phyloP scores from a whole-genome alignment of 768 basidiomycete genomes.

The Suillus subalutaceus region DNA sequence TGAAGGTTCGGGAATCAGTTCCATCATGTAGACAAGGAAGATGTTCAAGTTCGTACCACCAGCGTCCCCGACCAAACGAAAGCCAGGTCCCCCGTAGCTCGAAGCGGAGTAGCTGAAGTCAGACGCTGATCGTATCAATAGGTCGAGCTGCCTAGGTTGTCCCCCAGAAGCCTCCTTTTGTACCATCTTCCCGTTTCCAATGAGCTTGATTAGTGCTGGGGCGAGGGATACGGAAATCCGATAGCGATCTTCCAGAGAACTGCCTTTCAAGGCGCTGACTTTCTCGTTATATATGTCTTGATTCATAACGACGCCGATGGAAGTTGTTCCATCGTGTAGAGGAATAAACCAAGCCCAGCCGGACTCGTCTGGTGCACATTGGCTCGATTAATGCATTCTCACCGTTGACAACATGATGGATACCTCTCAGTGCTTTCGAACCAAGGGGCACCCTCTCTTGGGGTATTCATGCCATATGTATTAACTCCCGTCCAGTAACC shows the following conservation, averaged over 20 bases:
- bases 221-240: slow-evolving; percentile 46
- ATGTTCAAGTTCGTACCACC: slow-evolving; percentile 46
- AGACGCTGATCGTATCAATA: slow-evolving; percentile 49
- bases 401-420: slow-evolving; percentile 14
- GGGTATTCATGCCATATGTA: slow-evolving; percentile 52
- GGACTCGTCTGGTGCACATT: slow-evolving; percentile 51
- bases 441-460: slow-evolving; percentile 61
- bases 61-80: slow-evolving; percentile 68
- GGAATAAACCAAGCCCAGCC: slow-evolving; percentile 79
- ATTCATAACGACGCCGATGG: slow-evolving; percentile 65
- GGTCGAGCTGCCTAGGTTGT: background rate
- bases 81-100: slow-evolving; percentile 54
- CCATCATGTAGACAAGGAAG: background rate
- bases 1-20: slow-evolving; percentile 19
- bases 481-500: slow-evolving; percentile 68
- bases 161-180: slow-evolving; percentile 16
- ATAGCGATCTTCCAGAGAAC: slow-evolving; percentile 44
- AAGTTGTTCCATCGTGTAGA: slow-evolving; percentile 64
- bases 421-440: slow-evolving; percentile 75
- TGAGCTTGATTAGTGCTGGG: slow-evolving; percentile 42
- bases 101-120: slow-evolving; percentile 70
- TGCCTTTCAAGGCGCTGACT: slow-evolving; percentile 28
- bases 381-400: slow-evolving; percentile 9
- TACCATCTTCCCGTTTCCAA: slow-evolving; percentile 30
- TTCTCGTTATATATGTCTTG: slow-evolving; percentile 50